Evolutionary conservation across 441 rosid species (phyloP).

Genomic region (Adansonia gregorii): DNA sequence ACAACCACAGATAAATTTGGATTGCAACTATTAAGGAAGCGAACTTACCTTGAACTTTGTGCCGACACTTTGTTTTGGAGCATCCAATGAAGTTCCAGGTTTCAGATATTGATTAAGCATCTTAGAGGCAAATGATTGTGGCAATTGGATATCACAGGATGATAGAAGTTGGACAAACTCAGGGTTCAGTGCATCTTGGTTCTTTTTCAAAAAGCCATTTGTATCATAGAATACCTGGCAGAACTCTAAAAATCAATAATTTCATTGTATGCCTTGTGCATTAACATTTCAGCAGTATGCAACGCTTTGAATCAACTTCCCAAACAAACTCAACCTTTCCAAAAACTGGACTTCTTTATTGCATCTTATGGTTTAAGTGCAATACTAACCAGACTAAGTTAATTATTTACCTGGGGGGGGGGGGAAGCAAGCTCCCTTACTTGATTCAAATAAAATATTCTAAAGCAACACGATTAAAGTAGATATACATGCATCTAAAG

Average conservation of each 20-base stretch:
- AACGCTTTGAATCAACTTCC: background rate
- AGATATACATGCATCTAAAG: slow-evolving; percentile 5
- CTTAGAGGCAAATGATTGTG: slow-evolving; percentile 56
- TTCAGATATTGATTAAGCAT: slow-evolving; percentile 43
- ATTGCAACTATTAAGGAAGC: slow-evolving; percentile 5
- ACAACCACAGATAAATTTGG: background rate
- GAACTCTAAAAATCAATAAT: slow-evolving; percentile 34
- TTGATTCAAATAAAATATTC: background rate
- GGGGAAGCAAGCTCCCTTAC: background rate
- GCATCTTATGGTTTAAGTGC: slow-evolving; percentile 4
- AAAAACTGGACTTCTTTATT: slow-evolving; percentile 3
- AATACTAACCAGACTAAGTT: background rate
- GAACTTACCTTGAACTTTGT: slow-evolving; percentile 76
- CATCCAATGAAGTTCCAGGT: slow-evolving; percentile 46
- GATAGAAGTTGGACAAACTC: slow-evolving; percentile 70
- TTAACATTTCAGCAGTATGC: background rate
- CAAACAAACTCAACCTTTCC: slow-evolving; percentile 3
- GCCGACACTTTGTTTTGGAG: slow-evolving; percentile 73
- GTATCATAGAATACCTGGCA: slow-evolving; percentile 79
- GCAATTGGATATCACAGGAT: slow-evolving; percentile 62
- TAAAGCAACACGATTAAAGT: slow-evolving; percentile 6
- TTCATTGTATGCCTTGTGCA: background rate
- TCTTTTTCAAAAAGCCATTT: slow-evolving; percentile 92
- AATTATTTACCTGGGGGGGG: background rate
- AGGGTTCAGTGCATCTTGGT: slow-evolving; percentile 71